These are phyloP conservation scores for Leccinum broughii DNA, from an alignment of 768 basidiomycete genomes.

Conservation along the genomic window DNA sequence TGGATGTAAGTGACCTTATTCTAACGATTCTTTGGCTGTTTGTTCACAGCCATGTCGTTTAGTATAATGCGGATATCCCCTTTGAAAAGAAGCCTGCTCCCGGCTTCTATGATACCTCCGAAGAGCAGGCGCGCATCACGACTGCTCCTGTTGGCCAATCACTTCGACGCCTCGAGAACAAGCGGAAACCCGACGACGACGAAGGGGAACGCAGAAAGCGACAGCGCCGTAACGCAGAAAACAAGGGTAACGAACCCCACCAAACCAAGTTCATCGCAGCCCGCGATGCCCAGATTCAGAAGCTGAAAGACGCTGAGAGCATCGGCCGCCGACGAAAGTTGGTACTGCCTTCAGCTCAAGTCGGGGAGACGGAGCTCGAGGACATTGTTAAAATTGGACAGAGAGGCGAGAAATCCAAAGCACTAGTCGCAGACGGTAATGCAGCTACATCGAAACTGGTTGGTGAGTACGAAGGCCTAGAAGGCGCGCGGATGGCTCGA, in stretches of 20 bases:
- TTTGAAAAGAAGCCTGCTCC: conserved; percentile 96
- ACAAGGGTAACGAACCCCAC: conserved; percentile 68
- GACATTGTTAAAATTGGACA: conserved; percentile 99
- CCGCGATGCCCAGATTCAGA: conserved; percentile 96
- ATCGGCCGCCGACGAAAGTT: conserved; percentile 87
- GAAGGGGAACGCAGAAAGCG: conserved; percentile 93
- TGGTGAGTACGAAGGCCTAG: conserved; percentile 90
- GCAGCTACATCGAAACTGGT: conserved; percentile 85
- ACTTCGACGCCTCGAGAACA: conserved; percentile 90
- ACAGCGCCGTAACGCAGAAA: conserved; percentile 61
- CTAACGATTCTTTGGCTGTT: neutral
- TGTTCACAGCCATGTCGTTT: conserved; percentile 3
- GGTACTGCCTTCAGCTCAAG: conserved; percentile 84
- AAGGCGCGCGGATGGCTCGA: conserved; percentile 85
- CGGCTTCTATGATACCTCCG: conserved; percentile 96
- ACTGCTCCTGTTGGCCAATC: conserved; percentile 92
- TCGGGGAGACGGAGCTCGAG: conserved; percentile 92
- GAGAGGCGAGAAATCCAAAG: conserved; percentile 85
- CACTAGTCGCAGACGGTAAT: conserved; percentile 76
- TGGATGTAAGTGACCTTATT: conserved; percentile 72
- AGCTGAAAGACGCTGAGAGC: conserved; percentile 95
- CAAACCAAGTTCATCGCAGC: conserved; percentile 97
- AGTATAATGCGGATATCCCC: conserved; percentile 99
- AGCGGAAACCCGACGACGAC: conserved; percentile 91
- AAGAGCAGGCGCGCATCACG: conserved; percentile 85